Percentiles rank a stretch among this genome's conserved stretches.
These are phyloP conservation scores for Pythium pectinolyticum DNA, from an alignment of 352 stramenopile genomes.

Conservation along the genomic window DNA sequence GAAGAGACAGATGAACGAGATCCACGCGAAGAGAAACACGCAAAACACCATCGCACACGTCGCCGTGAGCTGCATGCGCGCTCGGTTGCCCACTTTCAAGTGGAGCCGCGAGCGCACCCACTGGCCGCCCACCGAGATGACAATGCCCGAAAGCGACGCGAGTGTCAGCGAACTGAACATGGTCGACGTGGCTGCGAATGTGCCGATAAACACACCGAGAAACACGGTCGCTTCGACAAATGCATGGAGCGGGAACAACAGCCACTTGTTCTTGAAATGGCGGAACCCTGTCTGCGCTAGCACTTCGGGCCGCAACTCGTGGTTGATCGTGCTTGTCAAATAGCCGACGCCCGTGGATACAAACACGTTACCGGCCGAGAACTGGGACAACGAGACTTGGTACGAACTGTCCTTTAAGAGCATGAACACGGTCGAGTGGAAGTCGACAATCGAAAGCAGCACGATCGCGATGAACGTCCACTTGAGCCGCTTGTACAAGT, in stretches of 20 bases:
- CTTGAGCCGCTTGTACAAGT: slow-evolving; percentile 72
- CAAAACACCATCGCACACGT: slow-evolving; percentile 79
- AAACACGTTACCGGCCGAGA: slow-evolving; percentile 71
- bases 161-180: slow-evolving; percentile 77
- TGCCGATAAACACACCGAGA: slow-evolving; percentile 71
- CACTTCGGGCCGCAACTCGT: slow-evolving; percentile 59
- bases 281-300: slow-evolving; percentile 50
- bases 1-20: slow-evolving; percentile 64
- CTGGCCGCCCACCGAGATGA: slow-evolving; percentile 73
- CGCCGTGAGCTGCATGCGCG: slow-evolving; percentile 59
- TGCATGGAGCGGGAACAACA: slow-evolving; percentile 70
- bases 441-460: slow-evolving; percentile 61
- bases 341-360: slow-evolving; percentile 64
- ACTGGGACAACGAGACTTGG: slow-evolving; percentile 64
- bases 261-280: slow-evolving; percentile 75
- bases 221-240: slow-evolving; percentile 76
- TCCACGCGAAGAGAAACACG: slow-evolving; percentile 69
- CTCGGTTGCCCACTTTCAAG: slow-evolving; percentile 52
- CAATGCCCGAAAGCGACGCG: slow-evolving; percentile 66
- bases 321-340: slow-evolving; percentile 60
- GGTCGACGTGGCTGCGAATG: slow-evolving; percentile 67
- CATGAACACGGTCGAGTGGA: slow-evolving; percentile 59
- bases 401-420: slow-evolving; percentile 45
- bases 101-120: slow-evolving; percentile 64
- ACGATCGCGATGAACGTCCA: slow-evolving; percentile 81